Evolutionary conservation across 345 rosid species (phyloP).

Genomic region (Viola odorata): DNA sequence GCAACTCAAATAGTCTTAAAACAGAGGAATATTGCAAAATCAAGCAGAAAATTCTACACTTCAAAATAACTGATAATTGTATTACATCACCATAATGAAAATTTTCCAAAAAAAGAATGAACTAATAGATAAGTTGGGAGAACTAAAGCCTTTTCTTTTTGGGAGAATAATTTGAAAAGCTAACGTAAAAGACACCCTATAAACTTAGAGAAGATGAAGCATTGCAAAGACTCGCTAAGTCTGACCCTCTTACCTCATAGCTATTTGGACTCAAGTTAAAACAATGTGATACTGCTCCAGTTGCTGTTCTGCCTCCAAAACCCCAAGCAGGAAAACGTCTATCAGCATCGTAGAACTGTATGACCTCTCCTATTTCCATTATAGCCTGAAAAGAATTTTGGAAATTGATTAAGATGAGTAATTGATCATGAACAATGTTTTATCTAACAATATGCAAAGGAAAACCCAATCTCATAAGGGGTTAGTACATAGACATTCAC

Average conservation of each 20-base stretch:
- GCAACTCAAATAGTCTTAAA: not conserved
- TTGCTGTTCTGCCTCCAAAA: conserved; percentile 65
- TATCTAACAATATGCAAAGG: not conserved
- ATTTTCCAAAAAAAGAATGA: no score
- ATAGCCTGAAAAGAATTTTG: conserved; percentile 50
- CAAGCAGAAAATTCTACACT: no score
- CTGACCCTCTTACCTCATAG: conserved; percentile 45
- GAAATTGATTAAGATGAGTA: not conserved
- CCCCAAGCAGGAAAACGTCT: conserved; percentile 82
- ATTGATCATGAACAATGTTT: not conserved
- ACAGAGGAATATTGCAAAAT: not conserved
- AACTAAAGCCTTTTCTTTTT: no score
- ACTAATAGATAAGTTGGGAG: no score
- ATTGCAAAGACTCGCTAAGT: not conserved
- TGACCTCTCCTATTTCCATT: conserved; percentile 76
- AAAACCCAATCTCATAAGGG: not conserved
- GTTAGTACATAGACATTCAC: no score
- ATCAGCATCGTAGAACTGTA: conserved; percentile 83
- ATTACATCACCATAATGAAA: no score
- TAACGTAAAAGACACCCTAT: not conserved
- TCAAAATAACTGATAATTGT: no score
- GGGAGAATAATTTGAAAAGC: no score
- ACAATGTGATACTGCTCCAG: conserved; percentile 63
- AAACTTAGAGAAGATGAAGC: not conserved
- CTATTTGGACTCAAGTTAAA: conserved; percentile 55